Conservation (phyloP, 257 asterid genomes). For the Handroanthus guayacan region DNA sequence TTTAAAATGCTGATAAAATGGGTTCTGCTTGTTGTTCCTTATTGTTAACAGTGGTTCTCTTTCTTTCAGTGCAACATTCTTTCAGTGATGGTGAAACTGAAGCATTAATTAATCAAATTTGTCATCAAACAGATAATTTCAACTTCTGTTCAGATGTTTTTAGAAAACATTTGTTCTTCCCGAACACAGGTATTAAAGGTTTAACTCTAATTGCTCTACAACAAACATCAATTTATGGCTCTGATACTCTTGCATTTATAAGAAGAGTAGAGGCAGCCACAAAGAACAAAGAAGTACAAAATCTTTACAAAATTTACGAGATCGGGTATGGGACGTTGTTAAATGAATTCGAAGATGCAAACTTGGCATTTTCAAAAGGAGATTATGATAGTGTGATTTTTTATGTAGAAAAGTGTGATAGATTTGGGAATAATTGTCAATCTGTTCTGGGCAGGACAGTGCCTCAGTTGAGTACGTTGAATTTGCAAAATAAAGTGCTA, state of each 20-base stretch:
- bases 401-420: too few species aligned
- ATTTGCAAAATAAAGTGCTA: neutral
- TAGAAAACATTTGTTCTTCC: neutral
- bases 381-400: too few species aligned
- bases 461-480: neutral
- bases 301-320: conserved; percentile 3
- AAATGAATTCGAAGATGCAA: neutral
- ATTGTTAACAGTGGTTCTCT: neutral
- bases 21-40: neutral
- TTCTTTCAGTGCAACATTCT: neutral
- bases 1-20: neutral
- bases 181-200: neutral
- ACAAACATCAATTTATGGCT: neutral
- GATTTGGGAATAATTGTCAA: conserved; percentile 5
- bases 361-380: neutral
- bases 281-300: too few species aligned
- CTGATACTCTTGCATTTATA: too few species aligned
- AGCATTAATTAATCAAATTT: neutral
- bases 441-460: neutral
- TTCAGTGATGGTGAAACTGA: neutral
- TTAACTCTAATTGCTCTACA: conserved; percentile 19
- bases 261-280: too few species aligned
- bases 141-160: neutral
- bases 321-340: neutral
- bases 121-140: neutral